Base-by-base conservation (phyloP, 208 protist genomes). In the Leishmania martiniquensis region DNA sequence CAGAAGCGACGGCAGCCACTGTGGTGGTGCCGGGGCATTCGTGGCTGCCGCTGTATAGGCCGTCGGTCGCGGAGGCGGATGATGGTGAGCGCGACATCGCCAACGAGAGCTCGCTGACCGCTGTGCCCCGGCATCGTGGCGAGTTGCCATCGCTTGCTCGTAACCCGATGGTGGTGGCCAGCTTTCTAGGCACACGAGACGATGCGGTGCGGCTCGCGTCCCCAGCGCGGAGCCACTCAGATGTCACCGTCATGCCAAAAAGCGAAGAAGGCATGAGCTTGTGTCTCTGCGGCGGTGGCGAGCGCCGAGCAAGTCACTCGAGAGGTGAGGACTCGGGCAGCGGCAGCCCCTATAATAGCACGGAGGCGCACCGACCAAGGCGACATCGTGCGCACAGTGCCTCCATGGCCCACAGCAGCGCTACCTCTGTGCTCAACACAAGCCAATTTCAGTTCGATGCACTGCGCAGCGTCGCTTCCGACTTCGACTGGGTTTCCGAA, bases 401-500 rank as follows among this genome's bases (percentile, higher is more conserved):
- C 1, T 17, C 44, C 42, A 49, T 42, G 4, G 29, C 39, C n/a
- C 65, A 37, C 17, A 12, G 20, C 51, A 44, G 34, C 20, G 45
- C 7, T 29, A 17, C 52, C 20, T 47, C 49, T 47, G 34, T 15
- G 10, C 20, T 12, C 54, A 42, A 4, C n/a, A 67, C 54, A 17
- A 10, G 5, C 54, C 37, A 49, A 13, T 34, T 45, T 2, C 20
- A 54, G 5, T 34, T 49, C 9, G 45, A 13, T 9, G 78, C 78
- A n/a, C 37, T 54, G 0, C 69, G 78, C 37, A 78, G 78, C 57
- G 15, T 51, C 45, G 34, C 37, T 2, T 75, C 67, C 0, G 55
- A 32, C 22, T 71, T 76, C 72, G 78, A 75, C 5, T 77, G 72
- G 78, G 59, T 75, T 15, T 66, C 45, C 0, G 72, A 83, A 12